Conservation (phyloP, 1,139 yeast species). For the Williopsis jadinii region DNA sequence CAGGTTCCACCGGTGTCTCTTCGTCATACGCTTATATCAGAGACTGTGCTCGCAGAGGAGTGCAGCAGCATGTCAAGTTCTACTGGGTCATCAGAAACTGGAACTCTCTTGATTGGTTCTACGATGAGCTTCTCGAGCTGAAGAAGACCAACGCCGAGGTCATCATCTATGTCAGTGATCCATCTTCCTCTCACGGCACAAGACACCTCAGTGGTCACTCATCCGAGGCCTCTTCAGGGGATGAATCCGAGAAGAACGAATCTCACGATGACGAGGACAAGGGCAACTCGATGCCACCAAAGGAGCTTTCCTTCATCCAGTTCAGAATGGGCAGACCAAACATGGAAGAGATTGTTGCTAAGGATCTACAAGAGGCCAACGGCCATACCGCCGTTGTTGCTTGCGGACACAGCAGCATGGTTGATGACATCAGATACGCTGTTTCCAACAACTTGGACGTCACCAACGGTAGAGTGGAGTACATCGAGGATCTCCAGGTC, state of each 20-base stretch:
- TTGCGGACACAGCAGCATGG: constrained; percentile 47
- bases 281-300: constrained; percentile 10
- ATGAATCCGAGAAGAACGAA: constrained; percentile 11
- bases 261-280: constrained; percentile 7
- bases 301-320: constrained; percentile 30
- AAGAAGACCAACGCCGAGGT: constrained; percentile 31
- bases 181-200: constrained; percentile 18
- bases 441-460: constrained; percentile 20
- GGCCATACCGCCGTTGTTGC: constrained; percentile 39
- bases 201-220: constrained; percentile 3
- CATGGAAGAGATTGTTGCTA: constrained; percentile 30
- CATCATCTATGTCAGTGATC: constrained; percentile 31
- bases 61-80: constrained; percentile 29
- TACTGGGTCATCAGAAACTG: constrained; percentile 45
- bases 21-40: constrained; percentile 32
- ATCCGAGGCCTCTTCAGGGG: constrained; percentile 4
- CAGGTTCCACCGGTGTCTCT: constrained; percentile 73
- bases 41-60: constrained; percentile 2
- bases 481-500: constrained; percentile 21
- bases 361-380: constrained; percentile 31
- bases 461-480: constrained; percentile 17
- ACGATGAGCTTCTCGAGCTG: constrained; percentile 33
- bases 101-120: constrained; percentile 45
- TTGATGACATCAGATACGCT: constrained; percentile 41
- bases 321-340: constrained; percentile 44